Conservation (phyloP, 768 basidiomycete genomes). For the Pleurotus citrinopileatus region DNA sequence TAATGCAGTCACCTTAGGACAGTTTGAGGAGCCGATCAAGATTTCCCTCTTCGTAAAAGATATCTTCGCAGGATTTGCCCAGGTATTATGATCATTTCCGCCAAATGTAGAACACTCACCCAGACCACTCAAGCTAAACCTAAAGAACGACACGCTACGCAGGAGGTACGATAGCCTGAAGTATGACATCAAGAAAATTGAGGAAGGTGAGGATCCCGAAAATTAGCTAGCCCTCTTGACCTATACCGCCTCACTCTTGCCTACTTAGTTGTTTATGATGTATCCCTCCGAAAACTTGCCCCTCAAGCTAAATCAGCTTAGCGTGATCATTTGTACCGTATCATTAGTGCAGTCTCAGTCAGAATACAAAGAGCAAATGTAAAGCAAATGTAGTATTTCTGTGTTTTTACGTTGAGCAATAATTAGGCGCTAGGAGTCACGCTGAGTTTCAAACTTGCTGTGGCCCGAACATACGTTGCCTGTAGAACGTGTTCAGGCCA, state of each 20-base stretch:
- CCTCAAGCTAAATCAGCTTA: conserved; percentile 1
- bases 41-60: conserved; percentile 82
- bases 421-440: not conserved
- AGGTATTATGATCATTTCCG: too few relatives aligned
- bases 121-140: conserved; percentile 69
- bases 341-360: too few relatives aligned
- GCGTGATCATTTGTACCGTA: too few relatives aligned
- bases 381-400: too few relatives aligned
- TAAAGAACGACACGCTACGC: conserved; percentile 77
- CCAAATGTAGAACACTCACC: too few relatives aligned
- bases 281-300: conserved; percentile 70
- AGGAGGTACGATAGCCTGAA: conserved; percentile 80
- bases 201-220: conserved; percentile 60
- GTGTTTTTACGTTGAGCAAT: too few relatives aligned
- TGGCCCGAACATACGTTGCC: not conserved
- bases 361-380: too few relatives aligned
- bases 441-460: conserved; percentile 10
- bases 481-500: not conserved
- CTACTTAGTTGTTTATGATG: conserved; percentile 82
- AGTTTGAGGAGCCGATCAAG: conserved; percentile 75
- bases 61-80: conserved; percentile 79
- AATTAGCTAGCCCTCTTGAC: conserved; percentile 7
- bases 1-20: conserved; percentile 78
- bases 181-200: conserved; percentile 86
- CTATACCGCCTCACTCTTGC: too few relatives aligned